Evolutionary conservation across 352 stramenopile genomes (phyloP).

Genomic region (Pythium inflatum): DNA sequence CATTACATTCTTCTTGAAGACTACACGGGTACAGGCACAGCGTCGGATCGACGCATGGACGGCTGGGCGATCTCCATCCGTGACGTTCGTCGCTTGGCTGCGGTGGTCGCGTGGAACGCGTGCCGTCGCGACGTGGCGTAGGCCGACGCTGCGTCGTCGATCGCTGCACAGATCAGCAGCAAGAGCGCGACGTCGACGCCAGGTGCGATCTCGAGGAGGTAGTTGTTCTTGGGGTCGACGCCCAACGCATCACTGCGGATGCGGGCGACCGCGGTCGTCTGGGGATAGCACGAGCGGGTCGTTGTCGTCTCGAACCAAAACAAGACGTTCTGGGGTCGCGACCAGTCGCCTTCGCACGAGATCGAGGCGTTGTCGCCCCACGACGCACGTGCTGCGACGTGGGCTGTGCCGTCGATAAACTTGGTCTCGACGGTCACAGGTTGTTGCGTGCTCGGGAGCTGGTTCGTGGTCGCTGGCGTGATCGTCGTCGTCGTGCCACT

Average conservation of each 20-base stretch:
- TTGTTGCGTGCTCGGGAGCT: background rate
- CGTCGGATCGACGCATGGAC: background rate
- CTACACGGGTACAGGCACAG: background rate
- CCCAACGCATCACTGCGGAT: background rate
- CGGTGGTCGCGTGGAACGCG: background rate
- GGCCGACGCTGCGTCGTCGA: too few species aligned
- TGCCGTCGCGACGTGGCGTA: background rate
- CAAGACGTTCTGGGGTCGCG: background rate
- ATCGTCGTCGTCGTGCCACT: conserved; percentile 1
- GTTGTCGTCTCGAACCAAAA: conserved; percentile 15
- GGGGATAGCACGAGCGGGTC: too few species aligned
- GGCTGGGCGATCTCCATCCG: conserved; percentile 1
- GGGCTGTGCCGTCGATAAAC: background rate
- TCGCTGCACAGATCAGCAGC: conserved; percentile 16
- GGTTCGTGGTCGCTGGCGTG: background rate
- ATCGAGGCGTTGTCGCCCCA: conserved; percentile 5
- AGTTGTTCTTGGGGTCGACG: background rate
- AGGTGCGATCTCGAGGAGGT: conserved; percentile 15
- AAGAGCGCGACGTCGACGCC: conserved; percentile 22
- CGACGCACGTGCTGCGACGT: background rate
- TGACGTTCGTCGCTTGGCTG: background rate
- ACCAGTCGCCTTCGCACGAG: conserved; percentile 18
- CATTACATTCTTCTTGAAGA: too few species aligned
- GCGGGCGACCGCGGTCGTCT: conserved; percentile 1
- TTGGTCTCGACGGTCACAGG: conserved; percentile 9